Percentiles rank a stretch among this genome's conserved stretches.
Conservation (phyloP, 495 filamentous ascomycete genomes). For the Tuber melanosporum region DNA sequence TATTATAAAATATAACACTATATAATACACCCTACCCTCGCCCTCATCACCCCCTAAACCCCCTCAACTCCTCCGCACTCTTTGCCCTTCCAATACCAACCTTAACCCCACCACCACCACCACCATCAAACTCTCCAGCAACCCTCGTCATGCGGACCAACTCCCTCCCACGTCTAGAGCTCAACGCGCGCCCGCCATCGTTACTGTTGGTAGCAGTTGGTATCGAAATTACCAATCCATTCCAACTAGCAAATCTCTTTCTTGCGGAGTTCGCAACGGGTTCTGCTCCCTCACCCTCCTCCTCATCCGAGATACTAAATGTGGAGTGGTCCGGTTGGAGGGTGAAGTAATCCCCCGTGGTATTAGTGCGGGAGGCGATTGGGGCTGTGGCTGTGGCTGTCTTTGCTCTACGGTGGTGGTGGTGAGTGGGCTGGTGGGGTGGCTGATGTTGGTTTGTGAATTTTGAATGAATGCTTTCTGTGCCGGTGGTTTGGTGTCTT, state of each 20-base stretch:
- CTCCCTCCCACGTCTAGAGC: constrained; percentile 12
- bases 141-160: constrained; percentile 23
- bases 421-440: neutral
- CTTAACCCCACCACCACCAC: neutral
- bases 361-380: neutral
- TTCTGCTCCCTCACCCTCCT: constrained; percentile 4
- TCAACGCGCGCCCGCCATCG: neutral
- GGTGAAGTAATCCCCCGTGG: neutral
- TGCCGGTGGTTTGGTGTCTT: constrained; percentile 1
- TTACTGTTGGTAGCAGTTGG: neutral
- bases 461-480: neutral
- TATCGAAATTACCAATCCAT: neutral
- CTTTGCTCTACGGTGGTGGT: neutral
- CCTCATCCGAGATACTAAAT: neutral
- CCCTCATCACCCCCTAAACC: constrained; percentile 5
- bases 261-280: constrained; percentile 16
- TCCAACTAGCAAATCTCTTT: constrained; percentile 1
- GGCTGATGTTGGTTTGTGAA: neutral
- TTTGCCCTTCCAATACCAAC: constrained; percentile 29
- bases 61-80: constrained; percentile 32
- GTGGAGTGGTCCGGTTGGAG: neutral
- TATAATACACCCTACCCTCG: neutral
- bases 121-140: constrained; percentile 13
- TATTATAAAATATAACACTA: neutral
- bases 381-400: neutral